Evolutionary conservation across 768 basidiomycete species (phyloP).

Genomic region (Podaxis sp.): DNA sequence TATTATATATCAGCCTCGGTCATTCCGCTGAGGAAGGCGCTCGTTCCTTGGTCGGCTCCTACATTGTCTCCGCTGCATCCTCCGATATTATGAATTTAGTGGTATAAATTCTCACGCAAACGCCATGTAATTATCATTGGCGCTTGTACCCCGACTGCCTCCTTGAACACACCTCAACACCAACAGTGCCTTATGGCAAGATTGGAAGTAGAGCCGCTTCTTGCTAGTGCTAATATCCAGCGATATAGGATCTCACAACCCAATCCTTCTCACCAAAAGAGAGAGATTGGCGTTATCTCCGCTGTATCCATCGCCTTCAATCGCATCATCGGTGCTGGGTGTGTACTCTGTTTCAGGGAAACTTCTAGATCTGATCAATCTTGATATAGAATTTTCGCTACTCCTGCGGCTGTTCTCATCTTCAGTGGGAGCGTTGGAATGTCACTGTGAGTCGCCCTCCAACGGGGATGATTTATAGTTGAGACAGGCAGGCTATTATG

Average conservation of each 20-base stretch:
- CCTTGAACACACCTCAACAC: neutral
- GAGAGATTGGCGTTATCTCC: conserved; percentile 29
- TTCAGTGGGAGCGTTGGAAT: conserved; percentile 34
- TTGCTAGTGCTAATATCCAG: neutral
- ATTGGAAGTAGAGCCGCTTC: neutral
- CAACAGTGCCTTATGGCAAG: neutral
- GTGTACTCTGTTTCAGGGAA: conserved; percentile 5
- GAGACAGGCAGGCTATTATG: conserved; percentile 30
- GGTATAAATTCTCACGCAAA: neutral
- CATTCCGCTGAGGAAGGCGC: neutral
- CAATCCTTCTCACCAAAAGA: neutral
- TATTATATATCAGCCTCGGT: too few species aligned
- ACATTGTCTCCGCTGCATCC: neutral
- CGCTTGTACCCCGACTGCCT: neutral
- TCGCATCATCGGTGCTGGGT: conserved; percentile 38
- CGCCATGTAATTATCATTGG: neutral
- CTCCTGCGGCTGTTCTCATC: conserved; percentile 31
- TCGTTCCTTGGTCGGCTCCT: neutral
- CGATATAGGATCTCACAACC: neutral
- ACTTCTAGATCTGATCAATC: neutral
- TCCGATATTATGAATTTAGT: neutral
- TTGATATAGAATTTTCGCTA: conserved; percentile 32
- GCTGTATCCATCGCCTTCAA: conserved; percentile 38
- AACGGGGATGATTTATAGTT: neutral
- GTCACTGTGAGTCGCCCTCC: conserved; percentile 24